Conservation (phyloP, 768 basidiomycete species). For the Mycena polygramma region DNA sequence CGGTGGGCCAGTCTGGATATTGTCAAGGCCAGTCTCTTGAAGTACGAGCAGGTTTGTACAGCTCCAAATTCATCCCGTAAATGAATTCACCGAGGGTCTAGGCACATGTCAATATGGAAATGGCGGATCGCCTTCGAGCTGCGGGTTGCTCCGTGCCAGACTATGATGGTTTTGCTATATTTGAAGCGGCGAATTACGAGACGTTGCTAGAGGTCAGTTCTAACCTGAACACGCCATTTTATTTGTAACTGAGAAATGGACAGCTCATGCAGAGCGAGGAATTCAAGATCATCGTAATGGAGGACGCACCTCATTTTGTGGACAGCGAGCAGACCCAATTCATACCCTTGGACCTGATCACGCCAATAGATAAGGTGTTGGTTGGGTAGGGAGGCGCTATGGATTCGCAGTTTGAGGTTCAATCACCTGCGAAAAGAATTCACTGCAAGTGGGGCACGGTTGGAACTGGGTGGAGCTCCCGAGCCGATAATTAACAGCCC, state of each 20-base stretch:
- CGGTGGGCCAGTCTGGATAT: constrained; percentile 47
- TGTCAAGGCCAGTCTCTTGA: constrained; percentile 49
- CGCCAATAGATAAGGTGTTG: not conserved
- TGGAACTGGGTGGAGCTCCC: too few species aligned
- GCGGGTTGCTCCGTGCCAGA: constrained; percentile 39
- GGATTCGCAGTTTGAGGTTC: too few species aligned
- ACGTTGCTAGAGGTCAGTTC: constrained; percentile 46
- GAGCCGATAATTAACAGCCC: too few species aligned
- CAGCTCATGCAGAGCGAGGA: not conserved
- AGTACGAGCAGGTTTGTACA: constrained; percentile 47
- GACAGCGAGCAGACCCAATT: not conserved
- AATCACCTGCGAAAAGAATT: too few species aligned
- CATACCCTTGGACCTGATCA: not conserved
- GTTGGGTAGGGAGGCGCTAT: too few species aligned
- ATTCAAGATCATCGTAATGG: not conserved
- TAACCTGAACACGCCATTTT: too few species aligned
- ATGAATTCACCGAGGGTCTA: constrained; percentile 3
- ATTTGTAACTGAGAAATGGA: too few species aligned
- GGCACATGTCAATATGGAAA: constrained; percentile 40
- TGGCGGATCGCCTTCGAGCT: not conserved
- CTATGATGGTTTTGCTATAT: constrained; percentile 46
- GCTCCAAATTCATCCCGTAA: too few species aligned
- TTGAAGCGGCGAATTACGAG: constrained; percentile 50
- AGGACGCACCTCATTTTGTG: not conserved
- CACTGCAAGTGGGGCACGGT: too few species aligned